Evolutionary conservation across 2,329 filamentous ascomycete species (phyloP), one percentile per base, ranked within the genome.

Genomic region (Calonectria pseudoturangicola): DNA sequence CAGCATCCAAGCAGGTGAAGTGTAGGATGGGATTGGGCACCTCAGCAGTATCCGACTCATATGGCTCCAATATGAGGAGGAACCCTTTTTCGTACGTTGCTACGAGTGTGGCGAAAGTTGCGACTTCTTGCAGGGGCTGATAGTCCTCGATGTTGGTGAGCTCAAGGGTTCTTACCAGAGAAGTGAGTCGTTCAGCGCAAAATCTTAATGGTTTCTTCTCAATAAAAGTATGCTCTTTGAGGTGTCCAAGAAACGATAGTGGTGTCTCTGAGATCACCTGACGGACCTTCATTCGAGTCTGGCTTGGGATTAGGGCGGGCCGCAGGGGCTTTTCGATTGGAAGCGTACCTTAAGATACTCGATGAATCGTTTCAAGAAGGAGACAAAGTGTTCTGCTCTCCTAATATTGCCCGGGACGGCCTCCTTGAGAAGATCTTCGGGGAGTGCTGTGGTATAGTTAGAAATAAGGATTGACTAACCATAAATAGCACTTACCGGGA

Each of bases 121-220:
- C 97, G 9, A 99, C 96, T 86, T 99, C 96, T 86, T 99, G 97
- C 1, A 99, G 88, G 7, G 97, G 94, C 79, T 98, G 96, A 82
- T 97, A 99, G 82, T 99, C 97, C 85, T 99, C 97, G 73, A 99
- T 98, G 79, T 97, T 98, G 39, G 96, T 97, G 71, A 99, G 92
- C 83, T 99, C 97, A 18, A 99, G 89, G 0, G 97, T 99, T 71
- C 97, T 91, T 21, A 99, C 96, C 8, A 99, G 91, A 0, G 96
- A 99, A 0, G 97, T 98, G 15, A 99, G 87, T 47, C 97, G 92
- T 84, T 99, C 97, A 0, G 97, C 95, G 81, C 97, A 99, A 84
- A 99, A 99, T 63, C 94, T 89, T 13, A 99, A 85, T 0, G 97
- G 97, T 79, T 99, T 99, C 83, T 95, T 95, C 82, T 99, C 97